These are phyloP conservation scores for Saccharomyces mikatae DNA, from an alignment of 805 yeast species.

Conservation along the genomic window DNA sequence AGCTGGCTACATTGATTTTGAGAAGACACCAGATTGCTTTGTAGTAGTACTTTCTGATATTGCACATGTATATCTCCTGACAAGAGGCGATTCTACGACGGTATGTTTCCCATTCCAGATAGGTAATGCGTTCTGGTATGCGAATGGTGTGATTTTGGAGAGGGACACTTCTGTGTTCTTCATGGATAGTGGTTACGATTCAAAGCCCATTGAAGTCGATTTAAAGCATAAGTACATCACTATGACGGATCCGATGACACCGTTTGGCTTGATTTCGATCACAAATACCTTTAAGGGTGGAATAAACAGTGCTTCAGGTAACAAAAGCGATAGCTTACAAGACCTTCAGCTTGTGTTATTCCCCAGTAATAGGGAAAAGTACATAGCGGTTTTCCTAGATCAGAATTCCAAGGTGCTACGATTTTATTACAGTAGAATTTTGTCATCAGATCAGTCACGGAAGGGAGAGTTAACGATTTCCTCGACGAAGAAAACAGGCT, in stretches of 20 bases:
- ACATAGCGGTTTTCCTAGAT: constrained; percentile 23
- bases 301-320: constrained; percentile 34
- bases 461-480: constrained; percentile 1
- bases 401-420: constrained; percentile 9
- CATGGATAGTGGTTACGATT: constrained; percentile 1
- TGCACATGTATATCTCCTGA: constrained; percentile 50
- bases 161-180: constrained; percentile 28
- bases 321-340: constrained; percentile 15
- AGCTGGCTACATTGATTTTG: constrained; percentile 56
- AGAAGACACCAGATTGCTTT: constrained; percentile 32
- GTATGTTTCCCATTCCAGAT: constrained; percentile 66
- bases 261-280: constrained; percentile 62
- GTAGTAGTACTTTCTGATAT: constrained; percentile 55
- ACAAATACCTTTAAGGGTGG: constrained; percentile 47
- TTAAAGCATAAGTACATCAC: constrained; percentile 44
- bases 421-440: constrained; percentile 21
- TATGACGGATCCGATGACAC: constrained; percentile 64
- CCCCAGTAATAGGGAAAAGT: constrained; percentile 23
- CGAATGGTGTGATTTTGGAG: constrained; percentile 61
- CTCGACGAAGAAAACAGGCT: neutral
- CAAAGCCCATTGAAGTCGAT: constrained; percentile 1
- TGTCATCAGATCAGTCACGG: constrained; percentile 3
- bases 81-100: constrained; percentile 49
- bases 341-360: constrained; percentile 19
- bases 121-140: constrained; percentile 52